Evolutionary conservation across 495 filamentous ascomycete species (phyloP), one percentile per base, ranked within the genome.

Genomic region (Annulohypoxylon maeteangense): DNA sequence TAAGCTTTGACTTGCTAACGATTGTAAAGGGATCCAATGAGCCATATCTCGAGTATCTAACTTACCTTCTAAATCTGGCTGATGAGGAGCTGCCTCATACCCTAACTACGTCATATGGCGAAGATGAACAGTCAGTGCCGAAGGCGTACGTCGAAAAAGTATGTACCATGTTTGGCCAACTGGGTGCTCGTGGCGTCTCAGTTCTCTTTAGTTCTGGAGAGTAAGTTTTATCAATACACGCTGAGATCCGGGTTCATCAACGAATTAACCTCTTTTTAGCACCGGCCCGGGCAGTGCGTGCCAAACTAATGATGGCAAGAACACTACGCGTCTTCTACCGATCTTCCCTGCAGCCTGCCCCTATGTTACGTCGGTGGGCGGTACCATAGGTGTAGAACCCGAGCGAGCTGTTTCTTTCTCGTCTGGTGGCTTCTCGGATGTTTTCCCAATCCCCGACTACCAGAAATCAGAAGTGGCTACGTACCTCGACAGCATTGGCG

Each of bases 61-160:
- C 88, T 6, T 88, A 89, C 65, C 74, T 85, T 18, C 58, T 82
- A 7, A 62, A 67, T 10, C 75, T 87, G 0, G 77, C 85, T 0
- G 78, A 80, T 65, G 31, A 61, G 10, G 81, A 88, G 4, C 85
- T 95, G 2, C 93, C 92, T 0, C 87, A 91, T 59, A 89, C 91
- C 10, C 84, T 97, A 57, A 89, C 90, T 34, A 93, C 88, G 47
- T 93, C 90, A 0, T 97, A 97, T 74, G 92, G 91, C 29, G 92
- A 94, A 67, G 87, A 93, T 53, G 93, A 97, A 77, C 80, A 94
- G 80, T 90, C 87, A 5, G 85, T 95, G 0, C 91, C 92, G 0
- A 75, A 81, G 38, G 72, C 81, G 0, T 95, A 93, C 71, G 89
- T 90, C 57, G 78, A 82, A 51, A 85, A 82, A 50, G 90, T 92